These are phyloP conservation scores for Colletotrichum kahawae DNA, from an alignment of 2,329 filamentous ascomycete species.

Conservation along the genomic window DNA sequence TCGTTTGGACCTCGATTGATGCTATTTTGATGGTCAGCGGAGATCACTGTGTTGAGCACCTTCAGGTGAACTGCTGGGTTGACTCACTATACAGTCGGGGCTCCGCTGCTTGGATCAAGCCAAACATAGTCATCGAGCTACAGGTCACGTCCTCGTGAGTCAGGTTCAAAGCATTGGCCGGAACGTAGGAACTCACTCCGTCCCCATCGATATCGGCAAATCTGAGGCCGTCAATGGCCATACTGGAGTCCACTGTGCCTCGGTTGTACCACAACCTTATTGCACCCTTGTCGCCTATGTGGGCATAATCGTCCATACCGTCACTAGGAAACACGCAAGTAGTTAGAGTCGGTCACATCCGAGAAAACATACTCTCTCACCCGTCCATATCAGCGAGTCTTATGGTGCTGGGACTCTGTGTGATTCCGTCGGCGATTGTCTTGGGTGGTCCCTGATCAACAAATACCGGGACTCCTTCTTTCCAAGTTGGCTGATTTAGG, in stretches of 20 bases:
- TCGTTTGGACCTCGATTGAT: background rate
- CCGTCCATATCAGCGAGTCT: slow-evolving; percentile 25
- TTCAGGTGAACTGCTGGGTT: too few relatives aligned
- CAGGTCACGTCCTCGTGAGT: too few relatives aligned
- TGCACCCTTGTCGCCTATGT: slow-evolving; percentile 7
- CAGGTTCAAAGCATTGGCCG: too few relatives aligned
- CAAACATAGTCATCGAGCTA: slow-evolving; percentile 27
- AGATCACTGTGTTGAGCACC: too few relatives aligned
- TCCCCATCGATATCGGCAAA: slow-evolving; percentile 20
- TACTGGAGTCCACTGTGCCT: background rate
- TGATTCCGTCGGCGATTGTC: background rate
- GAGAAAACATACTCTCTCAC: too few relatives aligned
- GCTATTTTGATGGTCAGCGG: too few relatives aligned
- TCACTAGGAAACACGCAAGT: background rate
- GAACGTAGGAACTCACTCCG: background rate
- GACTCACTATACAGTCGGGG: slow-evolving; percentile 14
- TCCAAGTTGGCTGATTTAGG: slow-evolving; percentile 17
- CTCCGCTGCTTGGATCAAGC: slow-evolving; percentile 16
- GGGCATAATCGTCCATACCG: slow-evolving; percentile 17
- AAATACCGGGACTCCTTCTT: slow-evolving; percentile 21
- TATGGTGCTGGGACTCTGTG: slow-evolving; percentile 6
- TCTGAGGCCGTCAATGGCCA: slow-evolving; percentile 12
- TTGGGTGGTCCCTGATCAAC: slow-evolving; percentile 20
- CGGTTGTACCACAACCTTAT: slow-evolving; percentile 21
- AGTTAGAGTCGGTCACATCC: too few relatives aligned